A percentile compares a stretch with the other conserved stretches of the same genome.
Conservation (phyloP, 2,329 filamentous ascomycete species). For the Fusarium hainanense region DNA sequence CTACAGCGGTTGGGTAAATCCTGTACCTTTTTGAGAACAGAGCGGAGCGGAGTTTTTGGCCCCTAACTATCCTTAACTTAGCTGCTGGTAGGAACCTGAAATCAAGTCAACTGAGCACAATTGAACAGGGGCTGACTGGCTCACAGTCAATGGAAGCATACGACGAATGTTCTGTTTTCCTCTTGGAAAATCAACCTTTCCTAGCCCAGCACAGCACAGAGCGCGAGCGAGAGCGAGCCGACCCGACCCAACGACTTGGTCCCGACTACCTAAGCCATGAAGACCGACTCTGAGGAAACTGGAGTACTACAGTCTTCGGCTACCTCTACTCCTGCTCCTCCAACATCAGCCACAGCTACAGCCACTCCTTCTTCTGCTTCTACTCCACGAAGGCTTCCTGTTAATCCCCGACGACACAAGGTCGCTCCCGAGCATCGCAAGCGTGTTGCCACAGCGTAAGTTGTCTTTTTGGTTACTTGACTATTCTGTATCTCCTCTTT, state of each 20-base stretch:
- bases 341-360: slow-evolving; percentile 20
- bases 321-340: slow-evolving; percentile 22
- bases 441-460: slow-evolving; percentile 62
- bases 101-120: slow-evolving; percentile 3
- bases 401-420: slow-evolving; percentile 62
- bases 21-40: neutral
- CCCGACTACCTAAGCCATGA: slow-evolving; percentile 24
- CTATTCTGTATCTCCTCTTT: neutral
- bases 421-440: slow-evolving; percentile 60
- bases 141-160: slow-evolving; percentile 24
- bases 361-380: neutral
- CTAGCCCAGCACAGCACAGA: neutral
- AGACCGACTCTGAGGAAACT: slow-evolving; percentile 13
- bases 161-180: slow-evolving; percentile 29
- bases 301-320: slow-evolving; percentile 24
- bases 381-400: slow-evolving; percentile 56
- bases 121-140: slow-evolving; percentile 26
- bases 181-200: slow-evolving; percentile 23
- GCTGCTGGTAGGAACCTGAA: neutral
- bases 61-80: slow-evolving; percentile 9
- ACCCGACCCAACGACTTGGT: slow-evolving; percentile 5
- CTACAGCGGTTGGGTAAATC: neutral
- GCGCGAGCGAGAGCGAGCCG: neutral
- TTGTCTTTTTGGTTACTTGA: slow-evolving; percentile 22
- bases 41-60: slow-evolving; percentile 7